Evolutionary conservation across 169 alveolate genomes (phyloP).

Genomic region (Babesia ovis): DNA sequence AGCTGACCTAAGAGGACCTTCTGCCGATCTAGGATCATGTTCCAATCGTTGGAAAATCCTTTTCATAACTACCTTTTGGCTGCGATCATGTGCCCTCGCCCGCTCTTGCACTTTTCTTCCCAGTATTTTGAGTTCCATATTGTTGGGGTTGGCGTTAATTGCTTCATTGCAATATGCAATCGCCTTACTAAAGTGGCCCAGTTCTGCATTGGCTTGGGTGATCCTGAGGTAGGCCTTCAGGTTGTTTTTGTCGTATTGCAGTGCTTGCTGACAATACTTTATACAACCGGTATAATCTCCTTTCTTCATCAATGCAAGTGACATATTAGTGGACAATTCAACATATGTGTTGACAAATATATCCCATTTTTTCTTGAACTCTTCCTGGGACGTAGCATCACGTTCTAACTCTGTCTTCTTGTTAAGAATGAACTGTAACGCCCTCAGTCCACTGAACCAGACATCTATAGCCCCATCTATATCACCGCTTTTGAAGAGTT

Average conservation of each 20-base stretch:
- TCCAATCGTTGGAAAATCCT: constrained; percentile 15
- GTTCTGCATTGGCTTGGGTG: constrained; percentile 45
- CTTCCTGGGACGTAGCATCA: constrained; percentile 16
- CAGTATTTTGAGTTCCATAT: constrained; percentile 31
- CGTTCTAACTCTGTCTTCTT: constrained; percentile 15
- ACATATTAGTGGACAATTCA: constrained; percentile 33
- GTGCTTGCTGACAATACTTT: constrained; percentile 43
- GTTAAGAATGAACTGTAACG: constrained; percentile 41
- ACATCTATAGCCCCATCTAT: constrained; percentile 55
- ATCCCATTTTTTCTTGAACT: constrained; percentile 30
- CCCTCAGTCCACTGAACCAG: constrained; percentile 44
- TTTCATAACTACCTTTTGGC: constrained; percentile 16
- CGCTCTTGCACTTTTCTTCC: constrained; percentile 2
- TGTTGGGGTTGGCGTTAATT: constrained; percentile 29
- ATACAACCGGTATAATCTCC: constrained; percentile 38
- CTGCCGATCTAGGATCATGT: constrained; percentile 36
- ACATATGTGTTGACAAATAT: constrained; percentile 21
- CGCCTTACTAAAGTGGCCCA: constrained; percentile 42
- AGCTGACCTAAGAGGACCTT: background rate
- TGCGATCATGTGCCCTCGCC: background rate
- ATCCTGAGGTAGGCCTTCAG: constrained; percentile 57
- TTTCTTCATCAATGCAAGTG: constrained; percentile 55
- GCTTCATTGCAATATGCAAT: constrained; percentile 31
- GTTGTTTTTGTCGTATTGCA: constrained; percentile 41
- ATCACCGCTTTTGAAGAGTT: constrained; percentile 50